Percentiles rank a stretch among this genome's conserved stretches.
These are phyloP conservation scores for Stemphylium lycopersici DNA, from an alignment of 2,329 filamentous ascomycete genomes.

Conservation along the genomic window DNA sequence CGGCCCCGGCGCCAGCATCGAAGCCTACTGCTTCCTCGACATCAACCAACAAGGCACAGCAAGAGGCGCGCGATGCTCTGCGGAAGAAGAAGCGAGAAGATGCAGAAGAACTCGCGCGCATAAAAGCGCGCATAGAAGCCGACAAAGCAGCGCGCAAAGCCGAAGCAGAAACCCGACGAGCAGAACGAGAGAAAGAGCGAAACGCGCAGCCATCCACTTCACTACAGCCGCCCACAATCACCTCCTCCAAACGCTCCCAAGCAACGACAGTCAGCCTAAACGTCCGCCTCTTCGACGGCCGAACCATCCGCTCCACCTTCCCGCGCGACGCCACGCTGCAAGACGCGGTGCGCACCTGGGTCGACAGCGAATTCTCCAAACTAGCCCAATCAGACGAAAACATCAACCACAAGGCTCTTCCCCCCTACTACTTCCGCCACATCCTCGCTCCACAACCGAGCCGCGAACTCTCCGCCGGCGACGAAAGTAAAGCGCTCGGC, in stretches of 20 bases:
- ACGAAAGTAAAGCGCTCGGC: slow-evolving; percentile 72
- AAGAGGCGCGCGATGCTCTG: slow-evolving; percentile 53
- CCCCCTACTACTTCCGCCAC: slow-evolving; percentile 83
- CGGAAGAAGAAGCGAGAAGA: slow-evolving; percentile 69
- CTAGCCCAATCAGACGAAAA: slow-evolving; percentile 30
- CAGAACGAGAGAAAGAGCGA: slow-evolving; percentile 40
- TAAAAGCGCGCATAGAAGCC: slow-evolving; percentile 76
- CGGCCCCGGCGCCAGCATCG: slow-evolving; percentile 38
- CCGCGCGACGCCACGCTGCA: slow-evolving; percentile 66
- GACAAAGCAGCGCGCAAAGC: slow-evolving; percentile 72
- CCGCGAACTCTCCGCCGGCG: slow-evolving; percentile 72
- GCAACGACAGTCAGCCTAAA: slow-evolving; percentile 61
- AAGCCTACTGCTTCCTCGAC: slow-evolving; percentile 42
- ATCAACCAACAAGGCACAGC: slow-evolving; percentile 47
- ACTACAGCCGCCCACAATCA: slow-evolving; percentile 6
- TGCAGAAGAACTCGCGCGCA: slow-evolving; percentile 70
- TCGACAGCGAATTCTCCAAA: slow-evolving; percentile 60
- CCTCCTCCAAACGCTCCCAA: slow-evolving; percentile 37
- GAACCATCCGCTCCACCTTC: slow-evolving; percentile 76
- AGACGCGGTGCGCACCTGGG: slow-evolving; percentile 74
- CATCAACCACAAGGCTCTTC: slow-evolving; percentile 29
- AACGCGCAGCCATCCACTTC: slow-evolving; percentile 11
- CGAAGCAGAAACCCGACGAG: slow-evolving; percentile 42
- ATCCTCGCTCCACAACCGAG: slow-evolving; percentile 80
- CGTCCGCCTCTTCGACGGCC: slow-evolving; percentile 83